Conservation (phyloP, 805 yeast species). For the Blastobotrys muscicola region DNA sequence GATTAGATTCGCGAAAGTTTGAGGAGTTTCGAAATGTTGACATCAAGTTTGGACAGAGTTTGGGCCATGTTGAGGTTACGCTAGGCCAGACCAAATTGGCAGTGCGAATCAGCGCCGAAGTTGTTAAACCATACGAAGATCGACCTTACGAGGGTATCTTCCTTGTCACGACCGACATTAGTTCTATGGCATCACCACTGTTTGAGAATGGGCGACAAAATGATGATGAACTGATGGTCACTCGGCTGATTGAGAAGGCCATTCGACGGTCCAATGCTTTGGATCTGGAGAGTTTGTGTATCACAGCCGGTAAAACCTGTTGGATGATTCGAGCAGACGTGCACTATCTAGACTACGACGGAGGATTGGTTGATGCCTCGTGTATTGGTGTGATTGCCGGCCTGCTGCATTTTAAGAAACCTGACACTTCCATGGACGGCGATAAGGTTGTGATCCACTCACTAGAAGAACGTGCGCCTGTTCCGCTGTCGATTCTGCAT, state of each 20-base stretch:
- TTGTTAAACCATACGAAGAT: constrained; percentile 75
- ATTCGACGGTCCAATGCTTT: constrained; percentile 83
- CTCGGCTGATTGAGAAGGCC: constrained; percentile 83
- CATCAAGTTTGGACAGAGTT: constrained; percentile 50
- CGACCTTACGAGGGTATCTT: constrained; percentile 92
- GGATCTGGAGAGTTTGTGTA: constrained; percentile 84
- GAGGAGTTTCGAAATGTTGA: constrained; percentile 56
- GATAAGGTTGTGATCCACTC: constrained; percentile 50
- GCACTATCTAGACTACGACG: constrained; percentile 83
- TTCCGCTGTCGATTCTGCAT: constrained; percentile 75
- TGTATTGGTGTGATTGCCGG: constrained; percentile 88
- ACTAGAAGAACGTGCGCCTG: constrained; percentile 74
- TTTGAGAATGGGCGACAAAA: constrained; percentile 66
- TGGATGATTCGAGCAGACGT: constrained; percentile 90
- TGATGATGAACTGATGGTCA: constrained; percentile 73
- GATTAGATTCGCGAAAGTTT: constrained; percentile 62
- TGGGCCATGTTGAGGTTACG: constrained; percentile 70
- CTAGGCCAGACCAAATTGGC: constrained; percentile 70
- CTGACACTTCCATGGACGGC: constrained; percentile 62
- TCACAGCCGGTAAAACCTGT: constrained; percentile 81
- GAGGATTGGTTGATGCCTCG: constrained; percentile 83
- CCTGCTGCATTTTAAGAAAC: constrained; percentile 69
- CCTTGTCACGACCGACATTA: constrained; percentile 71
- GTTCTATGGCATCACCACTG: constrained; percentile 82
- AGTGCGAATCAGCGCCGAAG: constrained; percentile 65